phyloP scores from a whole-genome alignment of 805 yeast species.

The Metschnikowia peoriensis region DNA sequence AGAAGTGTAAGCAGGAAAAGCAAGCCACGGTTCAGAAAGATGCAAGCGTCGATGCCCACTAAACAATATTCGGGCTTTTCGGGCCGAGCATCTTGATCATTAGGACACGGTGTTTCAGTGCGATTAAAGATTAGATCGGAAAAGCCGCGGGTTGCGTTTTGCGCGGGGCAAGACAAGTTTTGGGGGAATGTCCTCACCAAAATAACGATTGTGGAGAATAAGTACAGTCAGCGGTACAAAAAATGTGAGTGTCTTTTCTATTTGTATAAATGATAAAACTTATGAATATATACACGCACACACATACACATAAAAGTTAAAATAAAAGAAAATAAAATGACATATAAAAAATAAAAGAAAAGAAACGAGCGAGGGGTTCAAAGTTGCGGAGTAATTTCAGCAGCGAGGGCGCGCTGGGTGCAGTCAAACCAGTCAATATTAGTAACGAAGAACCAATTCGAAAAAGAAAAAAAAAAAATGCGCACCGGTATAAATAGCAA shows the following conservation, averaged over 20 bases:
- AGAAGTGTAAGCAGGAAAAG: constrained; percentile 14
- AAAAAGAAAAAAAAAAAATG: constrained; percentile 5
- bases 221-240: background rate
- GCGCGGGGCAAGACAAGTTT: background rate
- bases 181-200: background rate
- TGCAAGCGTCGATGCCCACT: constrained; percentile 14
- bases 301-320: no score
- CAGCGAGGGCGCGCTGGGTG: background rate
- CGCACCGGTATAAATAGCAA: constrained; percentile 9
- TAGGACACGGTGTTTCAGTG: background rate
- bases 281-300: no score
- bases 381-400: background rate
- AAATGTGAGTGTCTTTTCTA: background rate
- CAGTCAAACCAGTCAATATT: background rate
- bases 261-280: background rate
- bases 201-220: background rate
- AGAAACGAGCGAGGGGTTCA: background rate
- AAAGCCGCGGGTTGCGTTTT: constrained; percentile 5
- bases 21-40: constrained; percentile 7
- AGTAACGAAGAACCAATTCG: background rate
- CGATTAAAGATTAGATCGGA: constrained; percentile 1
- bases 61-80: background rate
- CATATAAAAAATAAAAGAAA: background rate
- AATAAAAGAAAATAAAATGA: background rate
- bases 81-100: no score